phyloP scores from a whole-genome alignment of 805 yeast species.

The Candida qinlingensis region DNA sequence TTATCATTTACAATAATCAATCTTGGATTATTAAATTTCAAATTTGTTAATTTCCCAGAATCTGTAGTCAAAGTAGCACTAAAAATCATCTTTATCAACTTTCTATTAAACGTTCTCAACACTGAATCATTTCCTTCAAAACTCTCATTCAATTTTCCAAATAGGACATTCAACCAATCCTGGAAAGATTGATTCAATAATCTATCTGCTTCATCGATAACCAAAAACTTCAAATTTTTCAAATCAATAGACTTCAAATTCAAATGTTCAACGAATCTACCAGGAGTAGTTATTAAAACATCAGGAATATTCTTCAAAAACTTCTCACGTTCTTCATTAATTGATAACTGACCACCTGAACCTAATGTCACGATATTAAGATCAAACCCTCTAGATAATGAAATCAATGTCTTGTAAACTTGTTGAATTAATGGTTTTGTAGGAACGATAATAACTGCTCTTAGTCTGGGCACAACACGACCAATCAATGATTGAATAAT shows the following conservation, averaged over 20 bases:
- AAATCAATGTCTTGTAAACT: conserved; percentile 60
- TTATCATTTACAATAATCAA: conserved; percentile 66
- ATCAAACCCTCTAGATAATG: conserved; percentile 60
- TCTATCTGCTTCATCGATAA: conserved; percentile 80
- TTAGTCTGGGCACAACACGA: conserved; percentile 63
- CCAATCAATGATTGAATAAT: conserved; percentile 60
- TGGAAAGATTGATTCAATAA: conserved; percentile 85
- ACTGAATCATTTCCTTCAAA: conserved; percentile 28
- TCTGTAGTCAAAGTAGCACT: conserved; percentile 94
- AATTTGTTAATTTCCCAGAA: conserved; percentile 74
- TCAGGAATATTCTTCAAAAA: conserved; percentile 51
- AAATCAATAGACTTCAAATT: conserved; percentile 37
- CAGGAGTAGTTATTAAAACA: conserved; percentile 68
- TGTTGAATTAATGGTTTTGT: conserved; percentile 84
- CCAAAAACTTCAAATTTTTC: conserved; percentile 50
- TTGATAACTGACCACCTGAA: conserved; percentile 39
- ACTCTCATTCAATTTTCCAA: conserved; percentile 26
- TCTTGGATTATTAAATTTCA: conserved; percentile 68
- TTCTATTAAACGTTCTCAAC: conserved; percentile 20
- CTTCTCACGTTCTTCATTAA: conserved; percentile 57
- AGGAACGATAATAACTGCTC: conserved; percentile 82
- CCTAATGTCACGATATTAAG: conserved; percentile 58
- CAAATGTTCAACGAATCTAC: conserved; percentile 77
- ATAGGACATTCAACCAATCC: conserved; percentile 72
- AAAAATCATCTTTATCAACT: conserved; percentile 66